Evolutionary conservation across 345 rosid genomes (phyloP).

Genomic region (Syzygium grande): DNA sequence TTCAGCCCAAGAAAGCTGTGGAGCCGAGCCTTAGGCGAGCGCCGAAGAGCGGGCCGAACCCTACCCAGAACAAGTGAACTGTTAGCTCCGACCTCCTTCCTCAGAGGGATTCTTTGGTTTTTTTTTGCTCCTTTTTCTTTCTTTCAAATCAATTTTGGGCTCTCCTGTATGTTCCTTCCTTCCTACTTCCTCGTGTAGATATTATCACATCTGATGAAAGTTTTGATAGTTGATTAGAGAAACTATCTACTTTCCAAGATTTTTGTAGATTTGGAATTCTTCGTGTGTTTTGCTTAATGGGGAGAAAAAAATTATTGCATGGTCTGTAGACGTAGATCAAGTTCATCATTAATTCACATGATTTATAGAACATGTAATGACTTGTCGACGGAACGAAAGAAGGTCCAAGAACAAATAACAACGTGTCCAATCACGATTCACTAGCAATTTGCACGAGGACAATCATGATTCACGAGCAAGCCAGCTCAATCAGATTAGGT

Average conservation of each 20-base stretch:
- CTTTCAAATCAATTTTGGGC: background rate
- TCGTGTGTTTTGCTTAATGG: background rate
- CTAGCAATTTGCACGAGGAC: background rate
- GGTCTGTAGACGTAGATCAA: background rate
- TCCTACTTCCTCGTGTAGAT: background rate
- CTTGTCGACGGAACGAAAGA: background rate
- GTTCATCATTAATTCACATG: background rate
- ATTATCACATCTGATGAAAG: background rate
- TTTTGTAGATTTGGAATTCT: background rate
- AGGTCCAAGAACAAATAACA: background rate
- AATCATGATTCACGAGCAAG: background rate
- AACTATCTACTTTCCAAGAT: background rate
- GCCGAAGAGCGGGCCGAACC: constrained; percentile 43
- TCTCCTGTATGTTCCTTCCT: background rate
- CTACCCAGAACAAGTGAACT: constrained; percentile 37
- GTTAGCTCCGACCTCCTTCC: background rate
- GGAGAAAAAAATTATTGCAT: background rate
- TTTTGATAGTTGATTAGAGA: background rate
- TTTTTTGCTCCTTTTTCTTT: background rate
- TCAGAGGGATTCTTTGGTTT: background rate
- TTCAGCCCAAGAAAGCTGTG: constrained; percentile 16
- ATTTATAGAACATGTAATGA: background rate
- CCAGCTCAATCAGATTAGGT: background rate
- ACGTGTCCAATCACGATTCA: background rate
- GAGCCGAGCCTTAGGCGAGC: constrained; percentile 36